Base-by-base conservation (phyloP, 495 filamentous ascomycete species). In the Daldinia caldariorum region DNA sequence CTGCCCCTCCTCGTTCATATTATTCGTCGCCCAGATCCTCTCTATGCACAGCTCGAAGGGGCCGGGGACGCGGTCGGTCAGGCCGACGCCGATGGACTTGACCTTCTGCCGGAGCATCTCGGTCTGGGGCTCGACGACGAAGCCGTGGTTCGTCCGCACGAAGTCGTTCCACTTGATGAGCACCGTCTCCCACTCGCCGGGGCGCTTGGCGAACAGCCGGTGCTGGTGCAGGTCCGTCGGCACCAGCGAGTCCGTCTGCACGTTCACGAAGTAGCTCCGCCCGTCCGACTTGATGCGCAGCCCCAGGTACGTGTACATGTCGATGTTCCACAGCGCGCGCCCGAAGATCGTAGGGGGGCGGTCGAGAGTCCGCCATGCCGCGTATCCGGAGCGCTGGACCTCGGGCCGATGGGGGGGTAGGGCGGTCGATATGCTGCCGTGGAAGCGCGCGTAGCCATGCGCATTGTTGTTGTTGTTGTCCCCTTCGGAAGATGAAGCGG, bases 171-270 rank as follows among this genome's bases (percentile, higher is more conserved):
- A 94, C 45, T 91, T 91, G 58, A 99, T 89, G 53, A 97, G 74
- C 26, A 97, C 86, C 8, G 94, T 97, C 83, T 99, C 94, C 95
- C 95, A 99, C 72, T 93, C 85, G 3, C 94, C 92, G 0, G 90
- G 88, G 38, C 88, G 88, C 76, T 88, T 90, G 16, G 91, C 87
- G 79, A 96, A 97, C 13, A 99, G 76, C 66, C 96, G 84, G 79
- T 99, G 96, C 79, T 99, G 95, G 79, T 97, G 96, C 63, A 99
- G 84, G 79, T 99, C 95, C 3, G 94, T 94, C 37, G 93, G 89
- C 51, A 97, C 90, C 58, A 98, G 87, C 1, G 91, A 91, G 66
- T 99, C 95, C 9, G 93, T 97, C 83, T 97, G 96, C 39, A 99
- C 82, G 78, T 99, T 99, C 55, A 99, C 89, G 56, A 95, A 93